Evolutionary conservation across 1,284 basidiomycete species (phyloP).

Genomic region (Cutaneotrichosporon dermatis): DNA sequence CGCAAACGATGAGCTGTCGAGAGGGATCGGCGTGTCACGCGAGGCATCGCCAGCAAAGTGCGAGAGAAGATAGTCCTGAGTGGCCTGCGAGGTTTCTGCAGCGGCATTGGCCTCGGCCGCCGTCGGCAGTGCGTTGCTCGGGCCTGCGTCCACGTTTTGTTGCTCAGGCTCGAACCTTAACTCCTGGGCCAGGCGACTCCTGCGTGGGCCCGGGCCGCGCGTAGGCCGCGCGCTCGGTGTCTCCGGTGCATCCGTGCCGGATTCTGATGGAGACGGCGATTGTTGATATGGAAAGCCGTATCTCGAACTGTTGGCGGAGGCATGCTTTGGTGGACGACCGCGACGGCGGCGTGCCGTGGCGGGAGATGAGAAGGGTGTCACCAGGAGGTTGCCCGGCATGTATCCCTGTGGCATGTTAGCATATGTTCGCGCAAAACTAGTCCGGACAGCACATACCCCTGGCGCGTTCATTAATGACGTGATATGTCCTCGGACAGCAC

Average conservation of each 20-base stretch:
- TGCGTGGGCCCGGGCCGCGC: not conserved
- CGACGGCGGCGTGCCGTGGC: slow-evolving; percentile 34
- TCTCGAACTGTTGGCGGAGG: not conserved
- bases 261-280: slow-evolving; percentile 2
- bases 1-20: slow-evolving; percentile 29
- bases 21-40: slow-evolving; percentile 9
- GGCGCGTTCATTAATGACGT: slow-evolving; percentile 7
- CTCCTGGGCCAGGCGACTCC: slow-evolving; percentile 19
- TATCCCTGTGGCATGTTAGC: slow-evolving; percentile 9
- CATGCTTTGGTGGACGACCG: slow-evolving; percentile 32
- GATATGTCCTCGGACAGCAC: slow-evolving; percentile 18
- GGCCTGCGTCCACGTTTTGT: not conserved
- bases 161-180: slow-evolving; percentile 3
- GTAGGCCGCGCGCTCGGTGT: slow-evolving; percentile 3
- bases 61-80: slow-evolving; percentile 29
- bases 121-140: slow-evolving; percentile 5
- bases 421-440: too few relatives aligned
- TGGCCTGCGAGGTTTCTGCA: slow-evolving; percentile 9
- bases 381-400: not conserved
- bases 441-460: slow-evolving; percentile 6
- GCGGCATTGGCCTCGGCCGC: not conserved
- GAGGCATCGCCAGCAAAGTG: slow-evolving; percentile 18
- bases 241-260: slow-evolving; percentile 1
- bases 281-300: slow-evolving; percentile 6
- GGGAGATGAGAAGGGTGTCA: slow-evolving; percentile 32